Base-by-base conservation (phyloP, 495 filamentous ascomycete genomes). In the Hapsidospora chrysogenum region DNA sequence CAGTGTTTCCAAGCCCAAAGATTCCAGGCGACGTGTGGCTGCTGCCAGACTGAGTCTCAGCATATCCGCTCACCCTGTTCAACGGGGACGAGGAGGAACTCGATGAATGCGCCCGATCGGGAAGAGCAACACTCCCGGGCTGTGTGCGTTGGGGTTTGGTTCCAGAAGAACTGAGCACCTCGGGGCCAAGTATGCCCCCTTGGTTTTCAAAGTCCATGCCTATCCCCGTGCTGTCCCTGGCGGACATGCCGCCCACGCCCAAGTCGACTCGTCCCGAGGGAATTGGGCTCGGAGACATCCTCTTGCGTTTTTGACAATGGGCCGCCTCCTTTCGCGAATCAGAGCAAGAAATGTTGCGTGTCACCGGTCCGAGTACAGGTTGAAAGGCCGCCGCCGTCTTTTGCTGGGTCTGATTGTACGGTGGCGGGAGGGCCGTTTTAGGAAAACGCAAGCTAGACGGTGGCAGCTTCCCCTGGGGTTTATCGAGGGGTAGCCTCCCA, bases 401-500 rank as follows among this genome's bases (percentile, higher is more conserved):
- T 21, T 27, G 22, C 7, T n/a, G 18, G 4, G 17, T 9, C 16
- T 36, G n/a, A 21, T 17, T 16, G 33, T 10, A n/a, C 17, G 22
- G 22, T 28, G 33, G 23, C n/a, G 25, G 6, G 9, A 22, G 17
- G 20, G 21, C 37, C 31, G 15, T 35, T 17, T 31, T 36, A 14
- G 17, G 23, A 19, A 36, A 25, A 17, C 21, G 22, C n/a, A 36
- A 41, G 21, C 23, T 15, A 9, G 33, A 4, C 14, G 33, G 33
- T 13, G 20, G 13, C 33, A 11, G 22, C 9, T 34, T 42, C 20
- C 49, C 51, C 1, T 44, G 33, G 0, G 52, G 53, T 1, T 41
- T 44, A 7, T 41, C 46, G 2, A 61, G 42, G 4, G 56, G 56
- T 7, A 59, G 41, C 10, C 49, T 46, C 2, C 54, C 49, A 1